These are phyloP conservation scores for Clavispora asparagi DNA, from an alignment of 805 yeast genomes.

Conservation along the genomic window DNA sequence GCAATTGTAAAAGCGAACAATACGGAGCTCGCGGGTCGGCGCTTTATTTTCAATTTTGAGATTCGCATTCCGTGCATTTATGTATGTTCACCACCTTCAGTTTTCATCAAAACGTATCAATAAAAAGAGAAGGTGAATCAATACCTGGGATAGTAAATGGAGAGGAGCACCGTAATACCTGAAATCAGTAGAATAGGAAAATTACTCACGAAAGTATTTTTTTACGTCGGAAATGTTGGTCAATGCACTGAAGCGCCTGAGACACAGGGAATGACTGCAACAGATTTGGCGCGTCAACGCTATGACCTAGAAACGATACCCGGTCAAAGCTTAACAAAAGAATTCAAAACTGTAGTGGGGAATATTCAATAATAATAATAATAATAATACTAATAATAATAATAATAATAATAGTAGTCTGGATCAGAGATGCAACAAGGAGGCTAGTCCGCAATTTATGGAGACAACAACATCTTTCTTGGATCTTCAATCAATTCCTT, in stretches of 20 bases:
- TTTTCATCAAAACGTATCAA: no score
- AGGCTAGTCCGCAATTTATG: slow-evolving; percentile 1
- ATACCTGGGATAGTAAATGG: no score
- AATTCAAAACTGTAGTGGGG: background rate
- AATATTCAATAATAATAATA: background rate
- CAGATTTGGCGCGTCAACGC: no score
- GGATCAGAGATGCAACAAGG: background rate
- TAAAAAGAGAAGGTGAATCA: no score
- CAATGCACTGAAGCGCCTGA: no score
- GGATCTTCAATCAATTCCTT: slow-evolving; percentile 99
- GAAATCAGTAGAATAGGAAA: no score
- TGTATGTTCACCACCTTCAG: no score
- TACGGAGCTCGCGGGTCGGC: background rate
- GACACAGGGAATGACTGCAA: no score
- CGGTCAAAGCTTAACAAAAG: background rate
- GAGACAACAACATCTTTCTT: slow-evolving; percentile 79
- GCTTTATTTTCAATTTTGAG: background rate
- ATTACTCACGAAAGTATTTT: no score
- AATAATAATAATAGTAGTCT: background rate
- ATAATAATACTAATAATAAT: background rate
- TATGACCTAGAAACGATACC: no score
- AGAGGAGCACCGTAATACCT: no score
- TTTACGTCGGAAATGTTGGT: no score
- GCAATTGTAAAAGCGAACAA: background rate
- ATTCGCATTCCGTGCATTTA: background rate